phyloP scores from a whole-genome alignment of 2,329 filamentous ascomycete genomes.

The Cytospora leucostoma region DNA sequence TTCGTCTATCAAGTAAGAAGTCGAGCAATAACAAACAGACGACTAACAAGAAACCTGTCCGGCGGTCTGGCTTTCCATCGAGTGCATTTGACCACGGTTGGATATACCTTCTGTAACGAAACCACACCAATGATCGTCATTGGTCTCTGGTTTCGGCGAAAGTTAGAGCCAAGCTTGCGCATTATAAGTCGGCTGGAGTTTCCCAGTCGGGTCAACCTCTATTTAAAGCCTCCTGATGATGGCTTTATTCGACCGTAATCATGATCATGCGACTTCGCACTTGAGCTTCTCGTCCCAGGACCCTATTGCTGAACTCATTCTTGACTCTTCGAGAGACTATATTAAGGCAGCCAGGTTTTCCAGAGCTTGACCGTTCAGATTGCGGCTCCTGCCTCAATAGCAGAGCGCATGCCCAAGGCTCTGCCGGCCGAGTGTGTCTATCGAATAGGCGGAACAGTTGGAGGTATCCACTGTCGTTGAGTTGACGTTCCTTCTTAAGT shows the following conservation, averaged over 20 bases:
- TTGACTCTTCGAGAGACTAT: neutral
- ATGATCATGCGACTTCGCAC: constrained; percentile 2
- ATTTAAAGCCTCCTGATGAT: neutral
- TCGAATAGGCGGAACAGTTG: constrained; percentile 48
- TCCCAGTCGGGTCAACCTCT: too few relatives aligned
- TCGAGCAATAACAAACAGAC: neutral
- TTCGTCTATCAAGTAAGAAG: too few relatives aligned
- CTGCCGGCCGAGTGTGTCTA: constrained; percentile 40
- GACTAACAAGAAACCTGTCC: neutral
- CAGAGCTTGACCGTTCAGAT: neutral
- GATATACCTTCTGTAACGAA: too few relatives aligned
- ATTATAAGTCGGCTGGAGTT: too few relatives aligned
- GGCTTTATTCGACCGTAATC: constrained; percentile 11
- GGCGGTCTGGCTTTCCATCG: too few relatives aligned
- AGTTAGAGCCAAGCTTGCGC: too few relatives aligned
- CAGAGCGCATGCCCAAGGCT: constrained; percentile 21
- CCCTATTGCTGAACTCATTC: constrained; percentile 11
- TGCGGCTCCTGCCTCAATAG: constrained; percentile 19
- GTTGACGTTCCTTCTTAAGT: constrained; percentile 32
- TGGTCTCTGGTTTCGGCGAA: too few relatives aligned
- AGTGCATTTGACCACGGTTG: too few relatives aligned
- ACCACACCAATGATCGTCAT: too few relatives aligned
- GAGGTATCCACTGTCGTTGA: constrained; percentile 47
- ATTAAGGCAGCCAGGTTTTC: neutral
- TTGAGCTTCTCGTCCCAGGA: constrained; percentile 16